phyloP scores from a whole-genome alignment of 805 yeast genomes.

The Babjeviella inositovora region DNA sequence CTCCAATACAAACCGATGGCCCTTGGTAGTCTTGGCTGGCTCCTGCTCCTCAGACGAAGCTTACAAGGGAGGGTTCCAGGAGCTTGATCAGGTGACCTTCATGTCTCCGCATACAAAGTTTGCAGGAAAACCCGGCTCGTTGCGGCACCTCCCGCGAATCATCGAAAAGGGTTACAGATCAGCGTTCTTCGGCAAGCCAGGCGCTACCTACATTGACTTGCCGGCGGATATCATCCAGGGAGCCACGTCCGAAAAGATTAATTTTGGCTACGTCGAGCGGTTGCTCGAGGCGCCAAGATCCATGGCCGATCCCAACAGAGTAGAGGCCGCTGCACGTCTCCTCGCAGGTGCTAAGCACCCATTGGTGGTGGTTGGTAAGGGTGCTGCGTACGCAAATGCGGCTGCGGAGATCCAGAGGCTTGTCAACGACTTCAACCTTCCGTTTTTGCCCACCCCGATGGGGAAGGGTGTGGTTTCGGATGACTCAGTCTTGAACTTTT shows the following conservation, averaged over 20 bases:
- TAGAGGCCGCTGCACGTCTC: slow-evolving; percentile 16
- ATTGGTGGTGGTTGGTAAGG: slow-evolving; percentile 49
- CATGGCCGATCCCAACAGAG: slow-evolving; percentile 14
- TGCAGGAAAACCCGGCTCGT: slow-evolving; percentile 21
- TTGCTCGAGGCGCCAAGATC: slow-evolving; percentile 10
- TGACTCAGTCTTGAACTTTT: slow-evolving; percentile 23
- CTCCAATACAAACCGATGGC: slow-evolving; percentile 47
- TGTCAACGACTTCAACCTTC: slow-evolving; percentile 21
- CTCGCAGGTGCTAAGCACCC: slow-evolving; percentile 23
- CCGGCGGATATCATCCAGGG: slow-evolving; percentile 44
- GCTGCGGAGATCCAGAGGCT: slow-evolving; percentile 20
- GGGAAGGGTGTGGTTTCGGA: slow-evolving; percentile 60
- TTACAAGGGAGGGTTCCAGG: slow-evolving; percentile 56
- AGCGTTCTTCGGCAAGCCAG: slow-evolving; percentile 34
- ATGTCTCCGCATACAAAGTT: slow-evolving; percentile 33
- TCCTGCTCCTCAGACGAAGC: slow-evolving; percentile 29
- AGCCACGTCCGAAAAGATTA: background rate
- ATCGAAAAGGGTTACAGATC: slow-evolving; percentile 28
- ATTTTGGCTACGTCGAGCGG: background rate
- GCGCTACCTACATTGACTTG: slow-evolving; percentile 45
- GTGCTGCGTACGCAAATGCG: slow-evolving; percentile 33
- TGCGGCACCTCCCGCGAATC: slow-evolving; percentile 16
- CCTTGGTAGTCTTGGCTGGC: slow-evolving; percentile 51
- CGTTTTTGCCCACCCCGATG: slow-evolving; percentile 67
- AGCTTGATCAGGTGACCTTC: slow-evolving; percentile 43